Evolutionary conservation across 2,329 filamentous ascomycete genomes (phyloP), one percentile per base, ranked within the genome.

Genomic region (Scedosporium boydii): DNA sequence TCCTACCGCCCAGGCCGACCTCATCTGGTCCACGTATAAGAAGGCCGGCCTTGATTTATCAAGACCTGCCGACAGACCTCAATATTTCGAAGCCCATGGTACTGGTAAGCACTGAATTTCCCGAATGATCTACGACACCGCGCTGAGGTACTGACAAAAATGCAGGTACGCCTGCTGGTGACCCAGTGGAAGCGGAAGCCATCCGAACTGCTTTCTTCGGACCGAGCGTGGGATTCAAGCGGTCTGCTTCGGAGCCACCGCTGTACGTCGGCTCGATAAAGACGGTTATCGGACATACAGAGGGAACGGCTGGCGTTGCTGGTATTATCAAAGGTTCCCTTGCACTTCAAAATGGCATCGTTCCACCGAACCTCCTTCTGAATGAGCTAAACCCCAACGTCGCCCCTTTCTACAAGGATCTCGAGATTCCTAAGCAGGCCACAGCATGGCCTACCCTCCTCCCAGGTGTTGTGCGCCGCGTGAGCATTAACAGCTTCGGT

Each of bases 21-120:
- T 75, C 1, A 76, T 75, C 59, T 62, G 68, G 61, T 64, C 66
- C 4, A 69, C 70, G 0, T 78, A 78, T 51, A 14, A 55, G 10
- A 64, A 63, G 1, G 62, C 62, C 64, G 71, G 59, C 53, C 65
- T 16, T 58, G 67, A 61, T 63, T 68, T 59, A 66, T 71, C 55
- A 70, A 71, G 63, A 67, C 67, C 6, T 69, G 72, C 51, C 70
- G 71, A 42, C 23, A 23, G 51, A 14, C 51, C 51, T 26, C 51
- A 55, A 27, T 55, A 55, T 6, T 55, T 55, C 12, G 51, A 55
- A 29, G 51, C 51, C 21, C 51, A 55, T 55, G 51, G 51, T 3
- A 55, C 51, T 16, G 51, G 51, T 55, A 55, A 55, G 51, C 23
- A 14, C 51, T 3, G 34, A 55, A 26, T 55, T 14, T 7, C 5